Evolutionary conservation across 2,329 filamentous ascomycete species (phyloP), one percentile per base, ranked within the genome.

Genomic region (Knufia petricola): DNA sequence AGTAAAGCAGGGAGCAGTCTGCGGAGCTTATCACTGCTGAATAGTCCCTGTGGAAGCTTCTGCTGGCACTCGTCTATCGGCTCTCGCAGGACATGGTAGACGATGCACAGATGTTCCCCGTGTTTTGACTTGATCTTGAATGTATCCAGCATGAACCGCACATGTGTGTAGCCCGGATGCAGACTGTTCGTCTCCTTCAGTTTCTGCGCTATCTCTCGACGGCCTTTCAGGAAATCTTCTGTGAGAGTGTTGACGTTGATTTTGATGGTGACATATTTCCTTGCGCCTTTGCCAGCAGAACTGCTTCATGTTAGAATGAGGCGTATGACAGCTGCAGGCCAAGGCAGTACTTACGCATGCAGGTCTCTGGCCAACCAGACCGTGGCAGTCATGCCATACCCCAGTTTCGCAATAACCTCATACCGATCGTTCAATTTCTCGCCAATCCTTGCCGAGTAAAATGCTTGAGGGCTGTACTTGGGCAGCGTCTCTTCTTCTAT

Each of bases 321-420:
- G 20, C 21, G 12, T 46, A 19, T n/a, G 10, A n/a, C 13, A 13
- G 32, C 32, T 36, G 32, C 32, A 36, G 32, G 32, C 32, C 9
- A 36, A 17, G 32, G 13, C n/a, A 17, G 19, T 26, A 53, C 52
- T 53, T 54, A 58, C 55, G 49, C 50, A 21, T 58, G 55, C 9
- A 66, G 55, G 52, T 70, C 63, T 26, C 60, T 61, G 3, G 66
- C 67, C 12, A 73, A 60, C 68, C 69, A 72, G 15, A 70, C 66
- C 0, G 68, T 73, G 3, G 67, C 72, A 4, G 59, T 63, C 13
- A 57, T 56, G 19, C 69, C 69, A 55, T 56, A 72, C 8, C 69
- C 69, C 6, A 72, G 55, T 49, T 72, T 72, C 1, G 63, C 58
- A 0, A 70, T 46, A 0, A 61, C 47, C 55, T 72, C 63, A 46